Base-by-base conservation (phyloP, 371 early-diverging fungal species). In the Lichtheimia hyalospora region DNA sequence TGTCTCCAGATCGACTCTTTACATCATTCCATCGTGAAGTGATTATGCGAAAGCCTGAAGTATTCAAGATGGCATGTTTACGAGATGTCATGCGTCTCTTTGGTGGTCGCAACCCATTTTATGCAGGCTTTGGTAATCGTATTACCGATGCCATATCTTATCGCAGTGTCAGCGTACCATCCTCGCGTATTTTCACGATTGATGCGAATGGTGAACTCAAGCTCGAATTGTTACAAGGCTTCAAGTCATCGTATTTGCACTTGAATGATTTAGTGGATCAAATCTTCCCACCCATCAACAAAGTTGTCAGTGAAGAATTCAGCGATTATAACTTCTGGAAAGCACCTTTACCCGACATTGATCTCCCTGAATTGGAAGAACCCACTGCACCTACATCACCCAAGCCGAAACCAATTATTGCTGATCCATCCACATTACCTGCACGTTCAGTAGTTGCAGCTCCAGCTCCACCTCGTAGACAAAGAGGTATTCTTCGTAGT, bases 111-210 rank as follows among this genome's bases (percentile, higher is more conserved):
- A 87, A 85, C 58, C 95, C 97, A 2, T 97, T 98, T 67, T 93
- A 92, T 73, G 97, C 98, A 3, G 99, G 99, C 0, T 99, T 99
- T 71, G 99, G 99, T 18, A 99, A 99, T 71, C 88, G 92, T 27
- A 89, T 92, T 49, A 93, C 93, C 21, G 88, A 86, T 52, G 95
- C 96, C 13, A 81, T 96, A 39, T 92, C 96, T 2, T 99, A 99
- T 68, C 90, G 96, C 62, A 85, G 89, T 44, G 94, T 98, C 39
- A 88, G 92, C 62, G 89, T 99, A 8, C 96, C 97, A 5, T 75
- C 88, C 0, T 91, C 92, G 16, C 84, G 93, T 21, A 98, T 99
- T 53, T 99, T 96, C 70, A 97, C 97, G 13, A 94, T 98, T 55
- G 94, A 98, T 70, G 79, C 91, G 3, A 76, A 85, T 3, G 97